A percentile compares a stretch with the other conserved stretches of the same genome.
Evolutionary conservation across 2,329 filamentous ascomycete genomes (phyloP).

Genomic region (Pseudocercospora cruenta): DNA sequence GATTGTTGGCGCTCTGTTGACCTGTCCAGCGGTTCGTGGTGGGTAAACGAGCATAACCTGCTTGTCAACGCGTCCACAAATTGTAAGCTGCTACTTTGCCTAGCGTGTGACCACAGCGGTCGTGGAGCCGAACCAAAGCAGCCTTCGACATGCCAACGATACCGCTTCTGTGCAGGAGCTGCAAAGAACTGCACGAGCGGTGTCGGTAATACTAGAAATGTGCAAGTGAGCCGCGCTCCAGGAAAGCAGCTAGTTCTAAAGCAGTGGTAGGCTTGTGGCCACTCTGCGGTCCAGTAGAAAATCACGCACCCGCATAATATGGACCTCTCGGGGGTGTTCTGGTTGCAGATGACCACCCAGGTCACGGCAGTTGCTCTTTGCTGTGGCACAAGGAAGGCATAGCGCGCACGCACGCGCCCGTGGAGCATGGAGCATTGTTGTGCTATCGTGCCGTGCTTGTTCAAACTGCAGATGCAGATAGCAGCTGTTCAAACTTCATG

Average conservation of each 20-base stretch:
- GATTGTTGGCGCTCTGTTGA: background rate
- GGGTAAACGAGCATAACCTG: background rate
- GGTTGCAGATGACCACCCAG: background rate
- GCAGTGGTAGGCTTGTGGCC: background rate
- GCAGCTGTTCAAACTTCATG: background rate
- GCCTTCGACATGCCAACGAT: background rate
- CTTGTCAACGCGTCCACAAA: background rate
- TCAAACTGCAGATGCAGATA: background rate
- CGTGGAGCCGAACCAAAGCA: background rate
- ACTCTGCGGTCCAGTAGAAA: background rate
- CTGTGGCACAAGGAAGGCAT: background rate
- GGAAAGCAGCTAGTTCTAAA: background rate
- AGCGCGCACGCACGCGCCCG: background rate
- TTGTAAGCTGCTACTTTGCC: background rate
- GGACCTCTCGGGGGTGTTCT: background rate
- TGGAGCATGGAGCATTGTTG: background rate
- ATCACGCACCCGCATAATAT: background rate
- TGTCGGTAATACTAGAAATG: background rate
- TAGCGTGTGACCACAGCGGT: background rate
- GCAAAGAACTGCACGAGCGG: background rate
- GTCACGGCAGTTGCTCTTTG: background rate
- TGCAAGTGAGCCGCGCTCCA: background rate
- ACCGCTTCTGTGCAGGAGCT: background rate
- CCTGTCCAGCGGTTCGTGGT: background rate
- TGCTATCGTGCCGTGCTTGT: background rate